These are phyloP conservation scores for Suillus plorans DNA, from an alignment of 768 basidiomycete species.

Conservation along the genomic window DNA sequence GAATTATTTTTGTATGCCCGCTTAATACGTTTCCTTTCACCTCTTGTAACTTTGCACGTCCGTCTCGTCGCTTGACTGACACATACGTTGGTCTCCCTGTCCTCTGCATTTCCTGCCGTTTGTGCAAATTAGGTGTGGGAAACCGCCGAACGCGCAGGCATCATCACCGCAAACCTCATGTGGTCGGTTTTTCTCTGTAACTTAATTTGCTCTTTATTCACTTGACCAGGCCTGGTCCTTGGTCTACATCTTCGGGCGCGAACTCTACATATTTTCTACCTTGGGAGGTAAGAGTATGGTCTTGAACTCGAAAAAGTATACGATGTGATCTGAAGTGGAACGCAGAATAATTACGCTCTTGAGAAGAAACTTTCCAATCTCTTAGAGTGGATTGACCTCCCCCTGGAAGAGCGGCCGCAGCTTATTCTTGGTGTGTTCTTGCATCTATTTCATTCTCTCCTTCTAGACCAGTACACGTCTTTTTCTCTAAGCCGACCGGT, in stretches of 20 bases:
- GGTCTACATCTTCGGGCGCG: constrained; percentile 60
- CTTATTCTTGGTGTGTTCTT: constrained; percentile 62
- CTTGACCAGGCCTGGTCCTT: constrained; percentile 74
- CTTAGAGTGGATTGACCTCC: constrained; percentile 80
- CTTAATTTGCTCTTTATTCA: neutral
- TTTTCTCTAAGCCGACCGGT: neutral
- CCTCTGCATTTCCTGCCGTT: neutral
- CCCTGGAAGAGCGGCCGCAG: constrained; percentile 67
- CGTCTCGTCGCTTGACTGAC: neutral
- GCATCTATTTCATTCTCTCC: neutral
- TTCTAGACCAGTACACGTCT: constrained; percentile 1
- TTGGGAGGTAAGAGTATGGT: constrained; percentile 55
- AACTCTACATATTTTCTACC: constrained; percentile 77
- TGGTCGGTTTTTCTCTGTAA: constrained; percentile 53
- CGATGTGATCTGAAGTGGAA: neutral
- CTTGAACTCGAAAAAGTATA: neutral
- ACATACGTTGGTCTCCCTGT: neutral
- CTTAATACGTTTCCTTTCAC: neutral
- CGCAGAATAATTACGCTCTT: constrained; percentile 59
- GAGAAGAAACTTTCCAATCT: constrained; percentile 75
- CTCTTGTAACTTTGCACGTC: neutral
- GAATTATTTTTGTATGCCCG: neutral
- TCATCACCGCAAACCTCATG: constrained; percentile 87
- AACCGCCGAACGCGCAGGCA: constrained; percentile 70
- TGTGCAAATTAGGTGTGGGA: constrained; percentile 75